phyloP scores from a whole-genome alignment of 495 filamentous ascomycete genomes.

The Xylaria sp. region DNA sequence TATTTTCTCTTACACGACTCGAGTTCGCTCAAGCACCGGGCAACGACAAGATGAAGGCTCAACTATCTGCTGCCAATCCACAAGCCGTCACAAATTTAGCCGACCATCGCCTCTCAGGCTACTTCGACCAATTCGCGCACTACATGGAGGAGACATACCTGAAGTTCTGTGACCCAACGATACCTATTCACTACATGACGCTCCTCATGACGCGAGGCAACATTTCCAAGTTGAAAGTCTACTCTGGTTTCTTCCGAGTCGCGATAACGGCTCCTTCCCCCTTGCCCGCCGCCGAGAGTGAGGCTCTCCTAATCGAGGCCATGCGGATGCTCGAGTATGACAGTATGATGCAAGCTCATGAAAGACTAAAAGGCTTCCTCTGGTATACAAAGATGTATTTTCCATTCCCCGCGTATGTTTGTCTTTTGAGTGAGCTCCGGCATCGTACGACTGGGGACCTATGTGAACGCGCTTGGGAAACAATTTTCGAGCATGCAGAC shows the following conservation, averaged over 20 bases:
- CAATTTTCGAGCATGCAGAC: constrained; percentile 58
- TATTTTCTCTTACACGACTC: constrained; percentile 56
- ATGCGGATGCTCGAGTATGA: constrained; percentile 61
- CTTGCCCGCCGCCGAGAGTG: constrained; percentile 49
- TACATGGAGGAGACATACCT: constrained; percentile 67
- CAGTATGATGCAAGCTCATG: constrained; percentile 54
- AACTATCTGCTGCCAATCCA: constrained; percentile 42
- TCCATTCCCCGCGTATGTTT: constrained; percentile 62
- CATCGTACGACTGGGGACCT: constrained; percentile 54
- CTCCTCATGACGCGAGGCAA: constrained; percentile 55
- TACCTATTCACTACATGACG: constrained; percentile 65
- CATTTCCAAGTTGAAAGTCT: constrained; percentile 55
- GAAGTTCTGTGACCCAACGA: constrained; percentile 63
- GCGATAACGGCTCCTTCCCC: constrained; percentile 35
- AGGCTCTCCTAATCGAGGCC: constrained; percentile 54
- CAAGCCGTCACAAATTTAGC: constrained; percentile 54
- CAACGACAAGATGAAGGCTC: constrained; percentile 48
- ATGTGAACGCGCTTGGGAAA: constrained; percentile 60
- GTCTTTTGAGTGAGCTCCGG: constrained; percentile 56
- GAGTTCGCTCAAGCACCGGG: constrained; percentile 57
- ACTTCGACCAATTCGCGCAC: constrained; percentile 61
- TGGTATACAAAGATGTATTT: constrained; percentile 62
- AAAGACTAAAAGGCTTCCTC: constrained; percentile 53
- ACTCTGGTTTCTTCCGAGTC: constrained; percentile 40
- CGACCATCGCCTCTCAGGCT: constrained; percentile 53